Percentiles rank a stretch among this genome's conserved stretches.
Evolutionary conservation across 257 asterid genomes (phyloP).

Genomic region (Scutellaria barbata): DNA sequence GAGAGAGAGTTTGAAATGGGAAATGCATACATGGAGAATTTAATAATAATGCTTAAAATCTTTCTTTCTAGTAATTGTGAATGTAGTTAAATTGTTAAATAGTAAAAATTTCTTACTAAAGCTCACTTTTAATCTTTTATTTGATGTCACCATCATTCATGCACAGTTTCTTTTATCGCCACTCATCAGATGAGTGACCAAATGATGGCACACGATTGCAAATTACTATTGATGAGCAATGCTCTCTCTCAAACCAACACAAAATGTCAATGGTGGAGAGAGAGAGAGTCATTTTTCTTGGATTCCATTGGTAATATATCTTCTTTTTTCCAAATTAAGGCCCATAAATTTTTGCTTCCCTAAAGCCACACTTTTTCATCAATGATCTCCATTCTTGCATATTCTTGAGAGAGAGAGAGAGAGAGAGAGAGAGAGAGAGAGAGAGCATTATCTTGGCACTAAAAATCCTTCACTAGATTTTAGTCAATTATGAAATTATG

Average conservation of each 20-base stretch:
- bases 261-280: constrained; percentile 39
- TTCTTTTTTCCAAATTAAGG: constrained; percentile 33
- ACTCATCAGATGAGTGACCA: constrained; percentile 58
- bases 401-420: neutral
- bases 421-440: constrained; percentile 16
- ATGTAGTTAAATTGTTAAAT: constrained; percentile 33
- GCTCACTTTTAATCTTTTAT: constrained; percentile 33
- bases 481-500: constrained; percentile 35
- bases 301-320: constrained; percentile 37
- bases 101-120: neutral
- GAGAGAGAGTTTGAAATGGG: constrained; percentile 18
- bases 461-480: neutral
- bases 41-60: constrained; percentile 17
- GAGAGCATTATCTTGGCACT: constrained; percentile 1
- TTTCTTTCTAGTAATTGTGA: constrained; percentile 23
- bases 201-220: constrained; percentile 30
- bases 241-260: constrained; percentile 26
- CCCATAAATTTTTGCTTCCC: constrained; percentile 51
- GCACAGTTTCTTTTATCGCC: constrained; percentile 45
- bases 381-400: neutral
- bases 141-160: constrained; percentile 53
- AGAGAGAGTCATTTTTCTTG: constrained; percentile 25
- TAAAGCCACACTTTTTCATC: constrained; percentile 38
- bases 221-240: constrained; percentile 31
- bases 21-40: constrained; percentile 26